Conservation (phyloP, 1,284 basidiomycete genomes). For the Trichosporon asahii region DNA sequence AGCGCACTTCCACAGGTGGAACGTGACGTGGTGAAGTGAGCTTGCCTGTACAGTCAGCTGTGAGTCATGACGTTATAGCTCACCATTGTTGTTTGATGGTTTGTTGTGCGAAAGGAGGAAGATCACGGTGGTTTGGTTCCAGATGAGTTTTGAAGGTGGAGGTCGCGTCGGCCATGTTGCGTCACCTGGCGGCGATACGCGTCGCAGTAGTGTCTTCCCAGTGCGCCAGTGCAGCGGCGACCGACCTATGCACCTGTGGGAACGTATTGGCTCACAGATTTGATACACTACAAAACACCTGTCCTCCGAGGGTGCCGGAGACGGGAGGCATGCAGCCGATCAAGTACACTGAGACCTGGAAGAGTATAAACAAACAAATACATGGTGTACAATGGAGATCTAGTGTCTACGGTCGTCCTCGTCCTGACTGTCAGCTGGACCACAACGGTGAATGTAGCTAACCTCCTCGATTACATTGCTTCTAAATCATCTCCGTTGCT, state of each 20-base stretch:
- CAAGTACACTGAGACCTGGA: too few species aligned
- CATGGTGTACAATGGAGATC: neutral
- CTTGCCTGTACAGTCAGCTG: constrained; percentile 18
- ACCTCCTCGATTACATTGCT: too few species aligned
- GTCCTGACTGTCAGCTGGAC: too few species aligned
- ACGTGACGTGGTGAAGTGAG: constrained; percentile 38
- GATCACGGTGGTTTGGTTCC: neutral
- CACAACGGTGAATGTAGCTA: too few species aligned
- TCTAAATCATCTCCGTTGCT: too few species aligned
- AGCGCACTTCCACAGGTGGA: constrained; percentile 38
- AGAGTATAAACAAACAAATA: neutral
- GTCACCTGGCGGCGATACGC: neutral
- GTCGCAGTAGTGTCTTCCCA: neutral
- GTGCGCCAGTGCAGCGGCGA: too few species aligned
- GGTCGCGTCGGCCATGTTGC: neutral
- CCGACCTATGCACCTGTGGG: too few species aligned
- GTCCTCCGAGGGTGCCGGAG: too few species aligned
- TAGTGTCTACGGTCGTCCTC: neutral
- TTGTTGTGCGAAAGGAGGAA: neutral
- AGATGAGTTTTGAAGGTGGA: constrained; percentile 5
- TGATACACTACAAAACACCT: too few species aligned
- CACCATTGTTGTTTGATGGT: constrained; percentile 9
- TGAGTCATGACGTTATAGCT: too few species aligned
- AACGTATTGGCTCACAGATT: too few species aligned
- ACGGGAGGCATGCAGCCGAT: too few species aligned